These are phyloP conservation scores for Kernera saxatilis DNA, from an alignment of 345 rosid species.

Conservation along the genomic window DNA sequence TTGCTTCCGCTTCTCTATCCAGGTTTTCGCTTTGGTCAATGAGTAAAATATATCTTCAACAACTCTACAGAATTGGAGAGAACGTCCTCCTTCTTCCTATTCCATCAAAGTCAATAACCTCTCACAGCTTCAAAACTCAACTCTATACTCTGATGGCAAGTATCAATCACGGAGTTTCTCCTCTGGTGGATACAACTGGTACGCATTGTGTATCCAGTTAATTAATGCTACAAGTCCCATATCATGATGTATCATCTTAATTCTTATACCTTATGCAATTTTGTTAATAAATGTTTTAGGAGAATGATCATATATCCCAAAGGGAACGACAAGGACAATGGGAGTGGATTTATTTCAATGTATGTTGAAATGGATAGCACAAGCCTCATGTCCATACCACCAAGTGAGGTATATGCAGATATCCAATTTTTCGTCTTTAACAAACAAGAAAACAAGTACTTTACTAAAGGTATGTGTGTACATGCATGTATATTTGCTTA, in stretches of 20 bases:
- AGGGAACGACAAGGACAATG: not conserved
- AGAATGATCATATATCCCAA: not conserved
- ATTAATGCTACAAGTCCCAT: not conserved
- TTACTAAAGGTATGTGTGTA: conserved; percentile 10
- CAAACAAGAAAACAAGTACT: conserved; percentile 6
- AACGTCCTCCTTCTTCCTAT: conserved; percentile 10
- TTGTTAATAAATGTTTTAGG: too few species aligned
- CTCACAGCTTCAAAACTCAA: not conserved
- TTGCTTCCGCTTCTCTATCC: too few species aligned
- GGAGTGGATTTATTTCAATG: not conserved
- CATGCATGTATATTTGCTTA: not conserved
- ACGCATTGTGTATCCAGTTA: not conserved
- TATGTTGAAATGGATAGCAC: conserved; percentile 3
- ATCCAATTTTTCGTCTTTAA: not conserved
- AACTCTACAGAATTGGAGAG: not conserved
- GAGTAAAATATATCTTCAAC: not conserved
- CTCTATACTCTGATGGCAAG: not conserved
- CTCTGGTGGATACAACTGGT: not conserved
- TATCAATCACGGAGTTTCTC: not conserved
- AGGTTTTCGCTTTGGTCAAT: too few species aligned
- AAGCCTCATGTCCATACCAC: not conserved
- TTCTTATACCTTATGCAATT: too few species aligned
- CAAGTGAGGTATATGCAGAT: not conserved
- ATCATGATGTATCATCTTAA: too few species aligned
- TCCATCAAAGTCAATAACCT: not conserved